Percentiles rank a stretch among this genome's conserved stretches.
These are phyloP conservation scores for Phytophthora crassamura DNA, from an alignment of 352 stramenopile species.

Conservation along the genomic window DNA sequence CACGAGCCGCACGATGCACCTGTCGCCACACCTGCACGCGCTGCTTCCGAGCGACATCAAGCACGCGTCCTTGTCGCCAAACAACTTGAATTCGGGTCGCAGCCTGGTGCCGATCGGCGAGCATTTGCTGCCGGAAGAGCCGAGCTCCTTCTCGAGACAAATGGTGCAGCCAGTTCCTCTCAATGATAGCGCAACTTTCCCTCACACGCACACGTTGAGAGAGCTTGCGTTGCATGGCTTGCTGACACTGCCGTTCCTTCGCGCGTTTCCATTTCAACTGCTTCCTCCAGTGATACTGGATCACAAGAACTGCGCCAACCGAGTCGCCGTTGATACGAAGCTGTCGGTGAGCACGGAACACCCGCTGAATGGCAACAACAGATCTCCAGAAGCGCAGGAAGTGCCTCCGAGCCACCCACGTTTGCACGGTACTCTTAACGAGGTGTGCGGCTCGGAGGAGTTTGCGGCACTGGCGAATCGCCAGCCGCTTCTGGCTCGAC, in stretches of 20 bases:
- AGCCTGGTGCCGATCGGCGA: constrained; percentile 33
- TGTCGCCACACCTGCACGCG: constrained; percentile 28
- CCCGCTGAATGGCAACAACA: constrained; percentile 44
- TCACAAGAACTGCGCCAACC: constrained; percentile 29
- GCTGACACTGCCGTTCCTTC: constrained; percentile 15
- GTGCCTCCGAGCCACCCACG: constrained; percentile 27
- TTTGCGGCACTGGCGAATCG: constrained; percentile 72
- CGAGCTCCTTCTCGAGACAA: constrained; percentile 42
- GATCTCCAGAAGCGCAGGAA: constrained; percentile 40
- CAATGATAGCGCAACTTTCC: constrained; percentile 44
- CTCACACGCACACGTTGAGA: constrained; percentile 38
- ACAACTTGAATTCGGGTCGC: constrained; percentile 39
- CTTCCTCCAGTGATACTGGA: constrained; percentile 52
- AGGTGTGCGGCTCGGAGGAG: constrained; percentile 66
- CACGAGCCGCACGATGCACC: constrained; percentile 19
- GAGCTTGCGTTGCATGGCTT: constrained; percentile 28
- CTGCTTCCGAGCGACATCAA: constrained; percentile 2
- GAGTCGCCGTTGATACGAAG: constrained; percentile 26
- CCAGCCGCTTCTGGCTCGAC: constrained; percentile 74
- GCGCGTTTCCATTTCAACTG: constrained; percentile 30
- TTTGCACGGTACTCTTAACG: constrained; percentile 50
- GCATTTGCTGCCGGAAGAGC: constrained; percentile 44
- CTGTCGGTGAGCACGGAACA: constrained; percentile 36
- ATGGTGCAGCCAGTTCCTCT: constrained; percentile 46
- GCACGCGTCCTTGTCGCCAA: constrained; percentile 27